A percentile compares a stretch with the other conserved stretches of the same genome.
Evolutionary conservation across 352 stramenopile genomes (phyloP).

Genomic region (Albugo laibachii): DNA sequence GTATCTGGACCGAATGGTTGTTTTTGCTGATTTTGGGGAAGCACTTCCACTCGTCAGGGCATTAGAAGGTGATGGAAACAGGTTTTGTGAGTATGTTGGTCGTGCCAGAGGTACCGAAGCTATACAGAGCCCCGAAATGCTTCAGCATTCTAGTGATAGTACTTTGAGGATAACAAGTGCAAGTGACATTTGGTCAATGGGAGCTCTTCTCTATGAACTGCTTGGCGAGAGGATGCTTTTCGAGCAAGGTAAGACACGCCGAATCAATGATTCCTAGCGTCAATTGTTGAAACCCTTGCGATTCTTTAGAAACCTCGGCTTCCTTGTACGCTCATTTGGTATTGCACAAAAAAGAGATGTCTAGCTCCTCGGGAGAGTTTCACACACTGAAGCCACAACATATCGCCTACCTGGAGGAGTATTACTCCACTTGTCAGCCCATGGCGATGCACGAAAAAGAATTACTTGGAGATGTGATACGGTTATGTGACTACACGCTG

Average conservation of each 20-base stretch:
- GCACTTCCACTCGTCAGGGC: conserved; percentile 8
- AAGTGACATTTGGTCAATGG: conserved; percentile 50
- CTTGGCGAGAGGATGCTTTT: conserved; percentile 48
- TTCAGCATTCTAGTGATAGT: no score
- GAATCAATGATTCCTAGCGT: neutral
- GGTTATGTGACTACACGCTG: neutral
- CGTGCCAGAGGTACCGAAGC: conserved; percentile 37
- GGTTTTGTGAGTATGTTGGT: conserved; percentile 1
- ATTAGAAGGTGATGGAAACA: conserved; percentile 1
- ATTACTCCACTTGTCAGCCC: no score
- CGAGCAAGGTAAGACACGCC: conserved; percentile 17
- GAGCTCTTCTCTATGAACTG: conserved; percentile 48
- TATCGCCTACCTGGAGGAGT: no score
- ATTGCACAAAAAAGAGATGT: conserved; percentile 10
- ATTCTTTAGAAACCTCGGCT: conserved; percentile 31
- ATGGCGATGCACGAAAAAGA: no score
- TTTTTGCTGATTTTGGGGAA: conserved; percentile 60
- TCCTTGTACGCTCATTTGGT: conserved; percentile 37
- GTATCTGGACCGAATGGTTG: conserved; percentile 4
- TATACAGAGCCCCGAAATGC: conserved; percentile 58
- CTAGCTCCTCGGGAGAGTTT: no score
- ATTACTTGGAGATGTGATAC: neutral
- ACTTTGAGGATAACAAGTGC: conserved; percentile 14
- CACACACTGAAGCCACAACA: no score
- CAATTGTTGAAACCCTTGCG: neutral